Conservation (phyloP, 164 flowering plant species). For the Magnolia officinalis region DNA sequence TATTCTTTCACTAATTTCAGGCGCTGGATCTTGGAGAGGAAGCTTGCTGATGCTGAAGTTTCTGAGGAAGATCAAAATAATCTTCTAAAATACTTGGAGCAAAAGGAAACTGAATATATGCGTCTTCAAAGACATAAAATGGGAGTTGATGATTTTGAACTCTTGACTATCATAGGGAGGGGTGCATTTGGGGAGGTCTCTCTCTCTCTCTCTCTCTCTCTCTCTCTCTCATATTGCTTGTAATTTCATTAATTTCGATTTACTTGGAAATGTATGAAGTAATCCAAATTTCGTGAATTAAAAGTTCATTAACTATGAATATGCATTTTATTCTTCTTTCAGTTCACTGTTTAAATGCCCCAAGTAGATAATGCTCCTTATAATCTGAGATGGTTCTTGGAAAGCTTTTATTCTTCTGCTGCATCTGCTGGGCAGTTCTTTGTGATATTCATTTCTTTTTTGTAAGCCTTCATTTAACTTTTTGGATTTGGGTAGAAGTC, state of each 20-base stretch:
- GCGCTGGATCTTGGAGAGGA: constrained; percentile 37
- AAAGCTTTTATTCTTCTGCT: neutral
- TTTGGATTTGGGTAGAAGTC: too few relatives aligned
- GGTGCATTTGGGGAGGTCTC: constrained; percentile 54
- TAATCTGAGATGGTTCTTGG: neutral
- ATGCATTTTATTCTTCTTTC: too few relatives aligned
- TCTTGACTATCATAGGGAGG: constrained; percentile 46
- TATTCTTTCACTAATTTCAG: constrained; percentile 11
- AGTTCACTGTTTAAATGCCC: too few relatives aligned
- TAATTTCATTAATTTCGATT: neutral
- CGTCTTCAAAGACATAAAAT: constrained; percentile 49
- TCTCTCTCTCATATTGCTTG: too few relatives aligned
- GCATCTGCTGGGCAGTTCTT: too few relatives aligned
- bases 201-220: neutral
- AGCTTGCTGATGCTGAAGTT: constrained; percentile 40
- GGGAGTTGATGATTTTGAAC: constrained; percentile 50
- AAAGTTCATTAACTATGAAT: neutral
- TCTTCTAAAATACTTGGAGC: constrained; percentile 36
- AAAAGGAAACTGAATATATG: constrained; percentile 53
- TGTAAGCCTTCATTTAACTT: too few relatives aligned
- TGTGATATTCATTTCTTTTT: too few relatives aligned
- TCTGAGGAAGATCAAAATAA: constrained; percentile 36
- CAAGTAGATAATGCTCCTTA: too few relatives aligned
- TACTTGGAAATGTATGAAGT: neutral
- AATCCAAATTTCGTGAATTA: neutral